phyloP scores from a whole-genome alignment of 768 basidiomycete genomes.

The Pisolithus tinctorius region DNA sequence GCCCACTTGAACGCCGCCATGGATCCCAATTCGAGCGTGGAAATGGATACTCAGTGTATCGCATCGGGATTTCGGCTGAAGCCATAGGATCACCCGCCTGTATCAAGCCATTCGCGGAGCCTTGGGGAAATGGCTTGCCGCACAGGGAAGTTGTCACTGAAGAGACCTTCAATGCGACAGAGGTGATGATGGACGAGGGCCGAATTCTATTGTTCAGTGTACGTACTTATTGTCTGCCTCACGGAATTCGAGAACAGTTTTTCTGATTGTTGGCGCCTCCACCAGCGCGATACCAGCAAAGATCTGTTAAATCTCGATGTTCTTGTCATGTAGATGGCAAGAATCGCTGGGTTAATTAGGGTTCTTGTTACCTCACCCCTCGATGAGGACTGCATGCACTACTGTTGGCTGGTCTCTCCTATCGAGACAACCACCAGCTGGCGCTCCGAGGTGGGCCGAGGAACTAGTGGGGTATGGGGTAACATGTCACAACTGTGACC shows the following conservation, averaged over 20 bases:
- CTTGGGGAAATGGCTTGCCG: slow-evolving; percentile 42
- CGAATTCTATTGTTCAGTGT: slow-evolving; percentile 37
- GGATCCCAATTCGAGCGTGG: not conserved
- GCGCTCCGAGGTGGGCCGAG: not conserved
- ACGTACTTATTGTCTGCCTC: slow-evolving; percentile 25
- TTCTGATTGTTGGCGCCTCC: not conserved
- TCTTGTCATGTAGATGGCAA: slow-evolving; percentile 33
- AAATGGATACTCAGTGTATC: not conserved
- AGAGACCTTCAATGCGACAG: slow-evolving; percentile 42
- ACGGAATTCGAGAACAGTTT: not conserved
- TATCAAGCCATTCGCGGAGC: slow-evolving; percentile 39
- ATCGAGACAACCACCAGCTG: too few species aligned
- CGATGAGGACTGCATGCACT: too few species aligned
- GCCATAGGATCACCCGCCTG: slow-evolving; percentile 20
- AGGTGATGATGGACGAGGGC: slow-evolving; percentile 54
- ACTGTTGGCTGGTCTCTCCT: too few species aligned
- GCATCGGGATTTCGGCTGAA: slow-evolving; percentile 14
- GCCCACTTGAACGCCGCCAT: not conserved
- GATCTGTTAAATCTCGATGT: slow-evolving; percentile 38
- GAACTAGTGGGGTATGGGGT: not conserved
- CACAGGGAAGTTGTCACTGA: slow-evolving; percentile 46
- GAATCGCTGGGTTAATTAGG: too few species aligned
- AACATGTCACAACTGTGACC: not conserved
- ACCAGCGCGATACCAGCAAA: slow-evolving; percentile 32
- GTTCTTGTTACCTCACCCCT: too few species aligned